Evolutionary conservation across 495 filamentous ascomycete species (phyloP).

Genomic region (Clavariopsis aquatica): DNA sequence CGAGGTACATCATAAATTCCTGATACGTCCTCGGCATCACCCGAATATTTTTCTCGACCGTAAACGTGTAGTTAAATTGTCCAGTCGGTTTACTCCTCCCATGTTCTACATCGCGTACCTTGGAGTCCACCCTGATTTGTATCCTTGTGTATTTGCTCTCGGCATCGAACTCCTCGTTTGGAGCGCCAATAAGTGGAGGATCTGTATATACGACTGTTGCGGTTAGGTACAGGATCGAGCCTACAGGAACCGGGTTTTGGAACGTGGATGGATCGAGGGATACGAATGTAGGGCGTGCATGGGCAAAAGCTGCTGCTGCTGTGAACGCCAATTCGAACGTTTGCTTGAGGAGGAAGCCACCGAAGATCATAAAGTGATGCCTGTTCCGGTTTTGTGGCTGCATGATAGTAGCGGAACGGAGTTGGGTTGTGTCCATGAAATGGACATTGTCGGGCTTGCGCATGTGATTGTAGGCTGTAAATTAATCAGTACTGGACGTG

Average conservation of each 20-base stretch:
- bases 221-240: slow-evolving; percentile 76
- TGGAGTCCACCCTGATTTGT: slow-evolving; percentile 75
- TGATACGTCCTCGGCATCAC: slow-evolving; percentile 74
- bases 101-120: slow-evolving; percentile 78
- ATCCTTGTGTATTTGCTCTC: slow-evolving; percentile 61
- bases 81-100: slow-evolving; percentile 73
- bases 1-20: slow-evolving; percentile 79
- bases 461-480: slow-evolving; percentile 50
- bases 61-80: slow-evolving; percentile 84
- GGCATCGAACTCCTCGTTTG: slow-evolving; percentile 44
- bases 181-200: slow-evolving; percentile 51
- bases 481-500: background rate
- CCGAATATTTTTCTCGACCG: slow-evolving; percentile 69
- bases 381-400: slow-evolving; percentile 83
- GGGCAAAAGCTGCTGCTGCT: slow-evolving; percentile 76
- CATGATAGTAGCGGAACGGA: slow-evolving; percentile 78
- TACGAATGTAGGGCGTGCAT: slow-evolving; percentile 74
- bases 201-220: slow-evolving; percentile 80
- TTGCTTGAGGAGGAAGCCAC: slow-evolving; percentile 78
- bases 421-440: slow-evolving; percentile 66
- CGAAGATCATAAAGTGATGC: slow-evolving; percentile 90
- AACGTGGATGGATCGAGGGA: slow-evolving; percentile 79
- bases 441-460: slow-evolving; percentile 64
- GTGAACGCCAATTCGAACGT: slow-evolving; percentile 89
- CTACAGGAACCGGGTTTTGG: slow-evolving; percentile 81